Conservation (phyloP, 129 eudicot genomes). For the Tanacetum coccineum region DNA sequence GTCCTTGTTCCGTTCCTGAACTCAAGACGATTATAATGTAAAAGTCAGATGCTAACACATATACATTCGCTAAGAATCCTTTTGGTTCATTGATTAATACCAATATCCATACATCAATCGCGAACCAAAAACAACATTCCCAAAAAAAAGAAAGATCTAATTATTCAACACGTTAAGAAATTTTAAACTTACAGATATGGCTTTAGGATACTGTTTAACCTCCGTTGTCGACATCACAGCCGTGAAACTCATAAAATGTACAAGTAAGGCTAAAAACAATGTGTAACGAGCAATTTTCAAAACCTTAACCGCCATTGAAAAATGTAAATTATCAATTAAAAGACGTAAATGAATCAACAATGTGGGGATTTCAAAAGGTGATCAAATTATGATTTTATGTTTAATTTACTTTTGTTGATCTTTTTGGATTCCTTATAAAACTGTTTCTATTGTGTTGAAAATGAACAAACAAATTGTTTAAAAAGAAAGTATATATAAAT, state of each 20-base stretch:
- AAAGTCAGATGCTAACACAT: no score
- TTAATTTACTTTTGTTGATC: conserved; percentile 1
- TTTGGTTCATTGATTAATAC: no score
- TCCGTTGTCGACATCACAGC: not conserved
- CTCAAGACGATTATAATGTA: no score
- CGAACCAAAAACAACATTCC: not conserved
- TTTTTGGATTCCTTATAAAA: not conserved
- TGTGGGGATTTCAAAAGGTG: conserved; percentile 18
- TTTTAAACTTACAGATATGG: not conserved
- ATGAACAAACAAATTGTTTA: not conserved
- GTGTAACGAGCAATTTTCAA: not conserved
- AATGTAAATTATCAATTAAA: not conserved
- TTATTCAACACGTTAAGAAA: not conserved
- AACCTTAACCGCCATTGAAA: not conserved
- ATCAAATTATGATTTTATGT: not conserved
- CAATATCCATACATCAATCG: not conserved
- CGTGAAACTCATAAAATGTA: not conserved
- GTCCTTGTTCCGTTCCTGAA: no score
- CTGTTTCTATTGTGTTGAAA: not conserved
- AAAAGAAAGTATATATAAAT: not conserved
- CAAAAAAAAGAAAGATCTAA: not conserved
- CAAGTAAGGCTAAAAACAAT: not conserved
- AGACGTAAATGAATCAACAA: not conserved
- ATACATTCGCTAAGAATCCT: no score
- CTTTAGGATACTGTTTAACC: not conserved